A percentile compares a stretch with the other conserved stretches of the same genome.
These are phyloP conservation scores for Colletotrichum viniferum DNA, from an alignment of 2,329 filamentous ascomycete genomes.

Conservation along the genomic window DNA sequence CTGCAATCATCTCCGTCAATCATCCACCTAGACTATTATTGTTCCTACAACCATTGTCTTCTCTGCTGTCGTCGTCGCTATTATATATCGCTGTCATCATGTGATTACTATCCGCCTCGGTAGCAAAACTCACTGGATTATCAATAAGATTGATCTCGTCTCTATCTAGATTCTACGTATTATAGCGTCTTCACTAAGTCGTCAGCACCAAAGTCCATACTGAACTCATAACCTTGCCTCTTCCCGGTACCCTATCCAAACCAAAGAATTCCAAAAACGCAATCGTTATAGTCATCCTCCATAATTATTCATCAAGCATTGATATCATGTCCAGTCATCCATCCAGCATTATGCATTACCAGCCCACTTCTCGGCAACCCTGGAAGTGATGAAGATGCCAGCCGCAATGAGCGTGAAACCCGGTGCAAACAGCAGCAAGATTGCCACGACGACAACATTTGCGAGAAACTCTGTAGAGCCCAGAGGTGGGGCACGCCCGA, in stretches of 20 bases:
- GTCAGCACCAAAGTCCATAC: neutral
- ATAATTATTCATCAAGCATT: neutral
- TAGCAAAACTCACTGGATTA: neutral
- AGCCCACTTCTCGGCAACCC: conserved; percentile 12
- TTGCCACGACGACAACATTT: conserved; percentile 2
- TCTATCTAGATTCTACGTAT: neutral
- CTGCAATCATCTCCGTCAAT: neutral
- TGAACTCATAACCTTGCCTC: neutral
- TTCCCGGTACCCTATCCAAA: neutral
- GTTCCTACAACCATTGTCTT: neutral
- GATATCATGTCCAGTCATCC: neutral
- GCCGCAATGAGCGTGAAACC: conserved; percentile 15
- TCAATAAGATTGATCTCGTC: neutral
- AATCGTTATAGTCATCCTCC: neutral
- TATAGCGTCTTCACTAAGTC: neutral
- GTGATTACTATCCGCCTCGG: fast-evolving
- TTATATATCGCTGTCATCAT: fast-evolving
- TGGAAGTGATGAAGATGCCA: conserved; percentile 10
- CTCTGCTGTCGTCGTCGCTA: neutral
- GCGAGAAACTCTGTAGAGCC: conserved; percentile 11
- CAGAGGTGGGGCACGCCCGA: conserved; percentile 7
- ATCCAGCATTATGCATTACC: neutral
- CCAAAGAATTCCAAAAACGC: neutral
- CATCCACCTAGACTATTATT: fast-evolving
- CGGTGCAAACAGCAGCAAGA: conserved; percentile 13